Conservation (phyloP, 371 early-diverging fungal species). For the Mucor sp. region DNA sequence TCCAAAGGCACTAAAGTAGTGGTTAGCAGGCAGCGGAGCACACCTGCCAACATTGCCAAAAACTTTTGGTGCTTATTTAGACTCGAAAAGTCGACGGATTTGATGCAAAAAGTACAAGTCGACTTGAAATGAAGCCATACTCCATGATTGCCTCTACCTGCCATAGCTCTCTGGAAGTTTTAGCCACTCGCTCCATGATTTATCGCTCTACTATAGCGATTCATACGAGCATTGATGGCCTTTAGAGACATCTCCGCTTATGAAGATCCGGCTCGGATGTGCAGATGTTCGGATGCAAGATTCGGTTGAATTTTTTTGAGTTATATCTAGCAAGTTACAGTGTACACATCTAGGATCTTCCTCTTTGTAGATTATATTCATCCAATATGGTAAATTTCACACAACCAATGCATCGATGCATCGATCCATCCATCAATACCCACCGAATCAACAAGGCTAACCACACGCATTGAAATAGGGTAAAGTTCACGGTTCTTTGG, state of each 20-base stretch:
- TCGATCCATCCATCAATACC: constrained; percentile 12
- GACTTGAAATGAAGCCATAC: not conserved
- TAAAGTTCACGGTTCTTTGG: constrained; percentile 99
- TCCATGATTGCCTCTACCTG: not conserved
- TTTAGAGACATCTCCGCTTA: not conserved
- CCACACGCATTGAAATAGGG: constrained; percentile 62
- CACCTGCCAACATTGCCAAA: not conserved
- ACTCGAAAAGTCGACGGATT: no score
- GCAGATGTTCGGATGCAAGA: not conserved
- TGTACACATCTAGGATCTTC: constrained; percentile 9
- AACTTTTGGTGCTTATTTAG: not conserved
- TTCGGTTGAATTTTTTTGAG: constrained; percentile 3
- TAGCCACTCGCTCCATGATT: not conserved
- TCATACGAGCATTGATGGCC: not conserved
- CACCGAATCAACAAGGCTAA: not conserved
- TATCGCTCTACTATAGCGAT: not conserved
- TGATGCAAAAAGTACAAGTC: not conserved
- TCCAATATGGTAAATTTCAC: constrained; percentile 35
- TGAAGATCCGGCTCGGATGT: not conserved
- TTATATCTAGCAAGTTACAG: constrained; percentile 7
- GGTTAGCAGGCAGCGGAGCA: no score
- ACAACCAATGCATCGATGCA: constrained; percentile 15
- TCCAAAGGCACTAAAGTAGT: not conserved
- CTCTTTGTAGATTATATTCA: constrained; percentile 30
- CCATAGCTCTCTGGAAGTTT: not conserved